Evolutionary conservation across 140 eudicot genomes (phyloP), one percentile per base, ranked within the genome.

Genomic region (Erigeron philadelphicus): DNA sequence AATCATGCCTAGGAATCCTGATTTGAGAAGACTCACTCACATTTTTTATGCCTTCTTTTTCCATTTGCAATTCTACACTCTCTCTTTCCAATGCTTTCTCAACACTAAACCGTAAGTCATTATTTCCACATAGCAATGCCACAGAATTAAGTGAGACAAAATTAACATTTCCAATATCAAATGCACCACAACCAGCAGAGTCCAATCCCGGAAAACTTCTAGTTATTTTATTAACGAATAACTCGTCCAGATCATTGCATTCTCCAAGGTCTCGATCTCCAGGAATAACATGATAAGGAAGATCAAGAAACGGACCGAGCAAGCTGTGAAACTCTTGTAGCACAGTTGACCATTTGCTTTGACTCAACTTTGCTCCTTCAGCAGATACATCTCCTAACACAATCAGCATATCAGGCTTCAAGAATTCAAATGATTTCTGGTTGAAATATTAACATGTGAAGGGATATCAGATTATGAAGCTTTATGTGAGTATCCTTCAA

Each of bases 341-440:
- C 53, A 84, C 64, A 70, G 71, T 72, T 57, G 84, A 79, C 90
- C 90, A 84, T 71, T 84, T 69, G 56, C 76, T 73, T 72, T 65
- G 72, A 61, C 61, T 78, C 78, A 84, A 25, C 66, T 81, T 25
- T 49, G 82, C 60, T 44, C 90, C 90, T 47, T 76, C 79, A 21
- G 90, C 84, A 61, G 87, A 81, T 23, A 84, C 78, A 45, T 84
- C 90, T 54, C 90, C 90, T 76, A 84, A 82, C 48, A 84, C 82
- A 78, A 84, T 74, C 82, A 84, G 82, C 90, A 84, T 78, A 46
- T 84, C 87, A 84, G 90, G 90, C 86, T 81, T 84, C 81, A 84
- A 70, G 58, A 78, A 56, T 71, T 84, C 87, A 79, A 76, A 84
- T 45, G 90, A 81, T 81, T 84, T 84, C 86, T 84, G 90, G 84